Evolutionary conservation across 345 rosid species (phyloP), one percentile per base, ranked within the genome.

Genomic region (Rhodomyrtus tomentosa): DNA sequence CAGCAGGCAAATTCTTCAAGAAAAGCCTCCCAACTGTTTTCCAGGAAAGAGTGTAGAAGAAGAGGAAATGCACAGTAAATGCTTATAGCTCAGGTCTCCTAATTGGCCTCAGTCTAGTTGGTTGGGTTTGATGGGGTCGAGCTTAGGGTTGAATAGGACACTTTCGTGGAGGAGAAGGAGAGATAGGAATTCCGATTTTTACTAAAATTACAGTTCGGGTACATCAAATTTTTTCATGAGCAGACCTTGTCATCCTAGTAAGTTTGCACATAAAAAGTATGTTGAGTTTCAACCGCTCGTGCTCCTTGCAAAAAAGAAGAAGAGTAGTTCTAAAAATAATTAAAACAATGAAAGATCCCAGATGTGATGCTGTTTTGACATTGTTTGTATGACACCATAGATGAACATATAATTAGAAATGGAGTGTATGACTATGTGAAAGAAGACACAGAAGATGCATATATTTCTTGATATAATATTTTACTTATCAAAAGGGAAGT

Each of bases 171-270:
- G 21, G 20, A 68, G 9, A 18, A 18, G 24, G 45, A 16, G 76
- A 68, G 76, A 68, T 68, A 18, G 24, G 76, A 32, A 32, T 68
- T 68, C 36, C 36, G 76, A 59, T 59, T 29, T 59, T 59, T 29
- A 59, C 40, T 59, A 1, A 14, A 59, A 27, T 15, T 6, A 59
- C 20, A 27, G 40, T 15, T 59, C 0, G 2, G 7, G 4, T 13
- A 27, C 21, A 0, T 1, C 0, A 0, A 0, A 68, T 7, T 68
- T 21, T 62, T 62, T 29, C 74, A 29, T 18, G 5, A 29, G 74
- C 12, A 29, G 42, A 32, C 20, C 24, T 32, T 32, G 42, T 68
- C 22, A 21, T 62, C 74, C 21, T 62, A 62, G 29, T 32, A 16
- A 68, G 76, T 68, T 10, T 62, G 32, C 68, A 56, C 68, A 55